Base-by-base conservation (phyloP, 2,329 filamentous ascomycete genomes). In the Kalmusia sp. region DNA sequence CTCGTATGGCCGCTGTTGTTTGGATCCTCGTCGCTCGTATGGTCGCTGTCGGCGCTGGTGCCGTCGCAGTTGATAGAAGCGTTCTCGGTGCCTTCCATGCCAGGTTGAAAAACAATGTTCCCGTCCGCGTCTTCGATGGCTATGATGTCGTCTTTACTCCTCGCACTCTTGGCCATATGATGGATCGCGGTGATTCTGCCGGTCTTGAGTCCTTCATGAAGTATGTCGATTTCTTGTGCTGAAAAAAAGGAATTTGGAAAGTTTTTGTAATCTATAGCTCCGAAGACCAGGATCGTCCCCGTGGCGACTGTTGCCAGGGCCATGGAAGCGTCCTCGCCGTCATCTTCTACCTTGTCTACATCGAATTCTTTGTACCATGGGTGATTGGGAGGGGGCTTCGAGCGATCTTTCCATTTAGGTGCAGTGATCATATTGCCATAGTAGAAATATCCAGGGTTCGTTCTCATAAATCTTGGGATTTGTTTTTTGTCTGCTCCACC, bases 91-190 rank as follows among this genome's bases (percentile, higher is more conserved):
- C 33, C 39, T 38, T 37, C n/a, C 14, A 8, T 39, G 49, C 47
- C 37, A 12, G 35, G 22, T 35, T 34, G 37, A 6, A 14, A 50
- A 37, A 24, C 34, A 12, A 51, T n/a, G 8, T 38, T 38, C 17
- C 30, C 49, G 31, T 46, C 22, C 8, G 14, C 49, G 40, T 51
- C 49, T 38, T 51, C 49, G 6, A 19, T 51, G 24, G 49, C 49
- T n/a, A 51, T 51, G 33, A 51, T 31, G 24, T 37, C 9, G 3
- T 12, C 8, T 37, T 30, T 21, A 24, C 24, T 21, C 15, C 9
- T 51, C 31, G 49, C 41, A 46, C 28, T 24, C 38, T 51, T 51
- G 39, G 41, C 49, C 49, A 51, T 51, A 40, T 51, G 39, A 40
- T 51, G 30, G 24, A 46, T 51, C 3, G 39, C 30, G n/a, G 31